These are phyloP conservation scores for Pseudocercospora pini-densiflorae DNA, from an alignment of 2,329 filamentous ascomycete species.

Conservation along the genomic window DNA sequence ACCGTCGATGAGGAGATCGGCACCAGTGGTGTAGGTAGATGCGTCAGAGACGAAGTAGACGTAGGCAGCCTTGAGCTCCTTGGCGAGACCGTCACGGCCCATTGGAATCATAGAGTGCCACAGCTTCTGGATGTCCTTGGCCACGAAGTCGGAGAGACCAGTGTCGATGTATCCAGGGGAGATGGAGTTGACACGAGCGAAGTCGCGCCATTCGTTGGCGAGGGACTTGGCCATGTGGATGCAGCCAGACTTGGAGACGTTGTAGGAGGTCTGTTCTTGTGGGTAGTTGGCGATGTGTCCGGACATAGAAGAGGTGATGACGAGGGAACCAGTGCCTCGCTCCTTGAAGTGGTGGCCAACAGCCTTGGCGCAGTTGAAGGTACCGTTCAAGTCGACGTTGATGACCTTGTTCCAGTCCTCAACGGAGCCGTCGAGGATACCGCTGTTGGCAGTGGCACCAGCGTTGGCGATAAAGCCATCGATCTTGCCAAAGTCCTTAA, in stretches of 20 bases:
- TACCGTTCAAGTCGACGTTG: conserved; percentile 84
- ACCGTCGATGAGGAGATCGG: conserved; percentile 57
- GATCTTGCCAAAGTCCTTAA: conserved; percentile 72
- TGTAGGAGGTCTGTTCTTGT: conserved; percentile 70
- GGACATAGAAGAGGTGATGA: conserved; percentile 76
- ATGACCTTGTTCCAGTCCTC: conserved; percentile 78
- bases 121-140: conserved; percentile 60
- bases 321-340: conserved; percentile 65
- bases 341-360: conserved; percentile 79
- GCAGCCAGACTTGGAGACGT: conserved; percentile 68
- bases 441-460: conserved; percentile 70
- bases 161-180: conserved; percentile 73
- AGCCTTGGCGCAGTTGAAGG: conserved; percentile 83
- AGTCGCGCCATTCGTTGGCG: conserved; percentile 72
- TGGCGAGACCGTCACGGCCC: conserved; percentile 65
- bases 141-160: conserved; percentile 68
- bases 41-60: conserved; percentile 60
- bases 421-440: conserved; percentile 70
- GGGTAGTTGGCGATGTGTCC: conserved; percentile 84
- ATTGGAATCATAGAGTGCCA: conserved; percentile 66
- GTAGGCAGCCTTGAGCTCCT: conserved; percentile 67
- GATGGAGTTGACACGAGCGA: conserved; percentile 70
- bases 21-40: conserved; percentile 56
- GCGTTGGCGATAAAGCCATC: conserved; percentile 73
- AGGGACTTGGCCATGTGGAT: conserved; percentile 63